phyloP scores from a whole-genome alignment of 2,329 filamentous ascomycete species.

The Leptodontidium sp. region DNA sequence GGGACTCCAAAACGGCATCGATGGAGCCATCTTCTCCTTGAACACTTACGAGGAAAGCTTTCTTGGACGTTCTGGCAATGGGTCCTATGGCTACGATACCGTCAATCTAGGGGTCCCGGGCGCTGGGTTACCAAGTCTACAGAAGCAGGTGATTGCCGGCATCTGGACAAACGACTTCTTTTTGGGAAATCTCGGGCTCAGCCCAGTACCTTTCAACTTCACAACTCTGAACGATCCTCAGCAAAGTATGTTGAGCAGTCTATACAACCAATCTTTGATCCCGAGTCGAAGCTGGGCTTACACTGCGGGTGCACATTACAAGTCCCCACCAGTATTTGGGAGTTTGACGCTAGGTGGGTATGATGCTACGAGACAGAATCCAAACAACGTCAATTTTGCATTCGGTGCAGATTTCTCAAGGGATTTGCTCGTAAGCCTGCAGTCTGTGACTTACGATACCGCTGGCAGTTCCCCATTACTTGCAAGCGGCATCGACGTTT shows the following conservation, averaged over 20 bases:
- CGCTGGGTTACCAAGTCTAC: constrained; percentile 38
- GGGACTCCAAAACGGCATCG: constrained; percentile 18
- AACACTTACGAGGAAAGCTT: constrained; percentile 15
- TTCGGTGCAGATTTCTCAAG: constrained; percentile 17
- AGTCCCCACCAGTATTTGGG: constrained; percentile 9
- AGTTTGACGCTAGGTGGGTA: constrained; percentile 17
- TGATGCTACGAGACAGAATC: neutral
- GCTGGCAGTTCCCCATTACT: constrained; percentile 28
- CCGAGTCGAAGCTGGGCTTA: constrained; percentile 53
- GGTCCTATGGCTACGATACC: constrained; percentile 37
- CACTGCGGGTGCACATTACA: constrained; percentile 52
- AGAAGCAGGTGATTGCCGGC: constrained; percentile 32
- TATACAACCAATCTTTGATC: constrained; percentile 49
- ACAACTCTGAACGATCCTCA: constrained; percentile 48
- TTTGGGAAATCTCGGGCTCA: constrained; percentile 51
- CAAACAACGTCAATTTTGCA: constrained; percentile 16
- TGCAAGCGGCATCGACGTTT: constrained; percentile 41
- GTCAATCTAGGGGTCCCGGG: constrained; percentile 35
- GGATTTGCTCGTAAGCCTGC: constrained; percentile 9
- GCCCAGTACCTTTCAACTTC: constrained; percentile 50
- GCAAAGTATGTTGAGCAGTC: constrained; percentile 48
- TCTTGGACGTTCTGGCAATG: constrained; percentile 33
- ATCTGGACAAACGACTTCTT: constrained; percentile 35
- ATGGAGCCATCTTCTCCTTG: constrained; percentile 1
- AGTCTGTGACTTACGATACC: constrained; percentile 15